phyloP scores from a whole-genome alignment of 306 rosid genomes.

The Cucumis hystrix region DNA sequence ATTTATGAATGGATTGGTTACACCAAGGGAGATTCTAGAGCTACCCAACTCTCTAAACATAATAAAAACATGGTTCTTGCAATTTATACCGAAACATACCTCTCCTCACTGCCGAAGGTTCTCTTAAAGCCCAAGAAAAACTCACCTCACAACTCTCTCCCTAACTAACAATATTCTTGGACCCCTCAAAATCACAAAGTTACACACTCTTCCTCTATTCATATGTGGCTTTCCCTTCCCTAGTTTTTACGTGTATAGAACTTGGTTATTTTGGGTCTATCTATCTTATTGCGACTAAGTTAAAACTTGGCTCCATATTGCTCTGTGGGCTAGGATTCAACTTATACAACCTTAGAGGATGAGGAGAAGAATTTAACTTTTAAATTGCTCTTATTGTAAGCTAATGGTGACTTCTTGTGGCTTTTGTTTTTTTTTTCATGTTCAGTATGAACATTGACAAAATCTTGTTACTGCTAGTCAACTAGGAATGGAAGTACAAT shows the following conservation, averaged over 20 bases:
- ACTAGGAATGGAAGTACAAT: not conserved
- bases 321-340: not conserved
- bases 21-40: not conserved
- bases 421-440: not conserved
- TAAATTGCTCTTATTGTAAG: not conserved
- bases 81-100: not conserved
- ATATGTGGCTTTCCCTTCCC: not conserved
- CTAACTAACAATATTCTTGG: not conserved
- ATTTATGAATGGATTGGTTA: not conserved
- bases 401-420: not conserved
- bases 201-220: not conserved
- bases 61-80: not conserved
- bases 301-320: not conserved
- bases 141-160: not conserved
- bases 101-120: not conserved
- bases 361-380: not conserved
- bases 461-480: not conserved
- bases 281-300: not conserved
- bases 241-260: not conserved
- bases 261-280: not conserved
- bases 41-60: not conserved
- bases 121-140: not conserved
- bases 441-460: not conserved
- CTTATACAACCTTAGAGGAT: not conserved
- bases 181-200: not conserved